Evolutionary conservation across 805 yeast species (phyloP), one percentile per base, ranked within the genome.

Genomic region (Kodamaea laetipori): DNA sequence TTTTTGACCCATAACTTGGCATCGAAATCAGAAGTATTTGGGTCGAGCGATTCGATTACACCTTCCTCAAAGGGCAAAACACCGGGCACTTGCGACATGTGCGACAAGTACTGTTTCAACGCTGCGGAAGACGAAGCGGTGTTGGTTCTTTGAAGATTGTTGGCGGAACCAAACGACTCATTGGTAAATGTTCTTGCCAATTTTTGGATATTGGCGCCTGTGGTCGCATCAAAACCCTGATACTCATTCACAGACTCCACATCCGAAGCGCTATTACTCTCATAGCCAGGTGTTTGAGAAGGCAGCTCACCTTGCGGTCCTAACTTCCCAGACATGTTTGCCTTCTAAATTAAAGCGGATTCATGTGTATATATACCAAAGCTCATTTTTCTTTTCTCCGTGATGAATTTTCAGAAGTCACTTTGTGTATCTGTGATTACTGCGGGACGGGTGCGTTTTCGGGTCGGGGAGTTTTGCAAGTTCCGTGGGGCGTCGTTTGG

Each of bases 1-100:
- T 83, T 83, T 55, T 80, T 80, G 43, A 83, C 81, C 90, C 90
- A 83, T 43, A 74, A 77, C 54, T 74, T 77, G 41, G 85, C 72
- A 51, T 76, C 74, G 57, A 83, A 83, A 5, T 73, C 56, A n/a
- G 77, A 82, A 40, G 77, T 68, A 16, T 69, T 66, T 1, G 90
- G 90, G 55, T 84, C 80, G 52, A 84, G 66, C 40, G 67, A 54
- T n/a, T 76, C 71, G 41, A 40, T 40, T 2, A 4, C 43, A 8
- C 24, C 30, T 2, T 55, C 51, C 3, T 55, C 51, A 41, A 56
- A 69, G 1, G 81, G 76, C 33, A 54, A 52, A 1, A 67, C 58
- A 44, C 82, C 82, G 0, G 80, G 80, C 19, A 76, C 78, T 40
- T 67, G 68, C 2, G 79, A 71, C 79, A 78, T 73, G 43, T 77